Base-by-base conservation (phyloP, 2,329 filamentous ascomycete genomes). In the Aspergillus quadricinctus region DNA sequence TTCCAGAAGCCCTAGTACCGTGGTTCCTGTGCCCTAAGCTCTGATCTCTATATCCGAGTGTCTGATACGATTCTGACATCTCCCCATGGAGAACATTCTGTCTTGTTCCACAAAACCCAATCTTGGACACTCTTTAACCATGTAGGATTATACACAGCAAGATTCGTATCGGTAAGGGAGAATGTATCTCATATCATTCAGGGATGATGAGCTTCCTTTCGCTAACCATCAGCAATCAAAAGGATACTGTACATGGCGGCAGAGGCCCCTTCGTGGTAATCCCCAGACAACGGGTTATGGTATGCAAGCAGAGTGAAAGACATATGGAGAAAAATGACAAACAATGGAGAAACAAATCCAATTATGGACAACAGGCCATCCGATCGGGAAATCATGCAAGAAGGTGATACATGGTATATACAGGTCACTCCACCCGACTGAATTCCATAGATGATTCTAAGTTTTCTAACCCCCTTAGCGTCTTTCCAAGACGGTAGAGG, bases 401-500 rank as follows among this genome's bases (percentile, higher is more conserved):
- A 37, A 37, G 31, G 7, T n/a, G 14, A 37, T 37, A 37, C 31
- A 37, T 17, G 31, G 31, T 37, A 37, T 37, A 37, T 37, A 48
- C 35, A 25, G 45, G 41, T 17, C 50, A 45, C 21, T 41, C 45
- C 35, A 41, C 23, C 23, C 9, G 10, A 29, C 27, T 23, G 27
- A 19, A 31, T 17, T 35, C 43, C 31, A 25, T 19, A 29, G 29
- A 41, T 37, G 35, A 48, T 48, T 25, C 17, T n/a, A n/a, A n/a
- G n/a, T n/a, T n/a, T n/a, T n/a, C n/a, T 6, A 27, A 7, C 28
- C 35, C 19, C 37, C 40, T 58, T 59, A 48, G n/a, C 48, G 51
- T 54, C 58, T 28, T 53, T 59, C 40, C 50, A 51, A 40, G 56
- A 57, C 57, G 53, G 57, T 23, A 48, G 41, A 50, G 9, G 48